Conservation (phyloP, 164 flowering plant species). For the Warburgia ugandensis region DNA sequence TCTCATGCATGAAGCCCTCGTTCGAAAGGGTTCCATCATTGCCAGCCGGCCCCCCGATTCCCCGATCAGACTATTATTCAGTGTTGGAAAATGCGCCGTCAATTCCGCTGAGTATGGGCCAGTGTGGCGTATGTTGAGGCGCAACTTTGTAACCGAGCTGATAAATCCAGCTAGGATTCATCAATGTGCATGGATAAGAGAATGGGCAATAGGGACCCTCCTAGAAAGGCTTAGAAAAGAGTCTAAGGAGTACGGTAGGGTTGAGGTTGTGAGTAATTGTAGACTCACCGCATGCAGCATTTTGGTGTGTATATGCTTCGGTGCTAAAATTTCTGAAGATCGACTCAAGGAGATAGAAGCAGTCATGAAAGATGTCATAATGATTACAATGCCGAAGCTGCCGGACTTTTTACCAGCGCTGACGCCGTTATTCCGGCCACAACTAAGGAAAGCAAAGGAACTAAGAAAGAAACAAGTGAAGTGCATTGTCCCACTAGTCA, state of each 20-base stretch:
- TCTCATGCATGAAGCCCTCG: slow-evolving; percentile 79
- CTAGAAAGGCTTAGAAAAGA: slow-evolving; percentile 42
- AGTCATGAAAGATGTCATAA: slow-evolving; percentile 72
- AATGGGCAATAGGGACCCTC: slow-evolving; percentile 66
- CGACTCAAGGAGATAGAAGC: slow-evolving; percentile 47
- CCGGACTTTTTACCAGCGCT: slow-evolving; percentile 78
- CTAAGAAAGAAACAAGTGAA: slow-evolving; percentile 60
- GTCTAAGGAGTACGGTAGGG: slow-evolving; percentile 31
- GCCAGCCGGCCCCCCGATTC: slow-evolving; percentile 82
- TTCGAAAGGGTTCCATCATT: slow-evolving; percentile 57
- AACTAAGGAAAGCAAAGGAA: slow-evolving; percentile 42
- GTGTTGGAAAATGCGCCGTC: slow-evolving; percentile 77
- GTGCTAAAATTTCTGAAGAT: slow-evolving; percentile 51
- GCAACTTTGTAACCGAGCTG: slow-evolving; percentile 79
- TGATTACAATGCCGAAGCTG: slow-evolving; percentile 58
- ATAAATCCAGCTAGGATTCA: slow-evolving; percentile 48
- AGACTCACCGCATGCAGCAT: slow-evolving; percentile 75
- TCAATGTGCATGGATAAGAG: slow-evolving; percentile 68
- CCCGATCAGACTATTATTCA: slow-evolving; percentile 63
- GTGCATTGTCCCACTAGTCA: slow-evolving; percentile 53
- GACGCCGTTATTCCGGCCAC: slow-evolving; percentile 54
- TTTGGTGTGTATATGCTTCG: slow-evolving; percentile 70
- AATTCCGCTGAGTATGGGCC: slow-evolving; percentile 92
- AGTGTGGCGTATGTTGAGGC: slow-evolving; percentile 63
- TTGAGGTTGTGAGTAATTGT: slow-evolving; percentile 72